These are phyloP conservation scores for Thermochaetoides dissita DNA, from an alignment of 2,329 filamentous ascomycete species.

Conservation along the genomic window DNA sequence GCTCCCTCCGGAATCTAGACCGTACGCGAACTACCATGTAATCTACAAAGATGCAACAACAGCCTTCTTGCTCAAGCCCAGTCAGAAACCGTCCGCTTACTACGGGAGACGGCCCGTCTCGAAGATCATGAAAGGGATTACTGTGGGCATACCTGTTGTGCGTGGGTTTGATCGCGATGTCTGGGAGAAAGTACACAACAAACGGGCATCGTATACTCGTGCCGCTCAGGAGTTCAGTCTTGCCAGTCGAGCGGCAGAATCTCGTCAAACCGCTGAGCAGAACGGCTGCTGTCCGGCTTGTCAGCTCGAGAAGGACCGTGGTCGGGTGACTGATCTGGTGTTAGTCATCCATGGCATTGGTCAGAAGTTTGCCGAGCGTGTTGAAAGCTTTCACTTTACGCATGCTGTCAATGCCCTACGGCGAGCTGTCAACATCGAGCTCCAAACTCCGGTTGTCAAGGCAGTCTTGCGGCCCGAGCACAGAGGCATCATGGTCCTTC, in stretches of 20 bases:
- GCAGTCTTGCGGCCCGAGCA: constrained; percentile 61
- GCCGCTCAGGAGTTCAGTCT: constrained; percentile 1
- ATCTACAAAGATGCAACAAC: constrained; percentile 67
- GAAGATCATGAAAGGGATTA: constrained; percentile 70
- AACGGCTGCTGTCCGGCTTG: constrained; percentile 40
- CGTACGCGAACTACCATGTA: constrained; percentile 64
- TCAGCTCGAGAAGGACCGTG: constrained; percentile 45
- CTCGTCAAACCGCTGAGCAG: constrained; percentile 6
- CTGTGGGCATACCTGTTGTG: constrained; percentile 75
- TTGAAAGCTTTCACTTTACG: constrained; percentile 95
- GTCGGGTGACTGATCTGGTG: constrained; percentile 71
- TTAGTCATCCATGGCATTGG: constrained; percentile 92
- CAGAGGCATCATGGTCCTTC: constrained; percentile 84
- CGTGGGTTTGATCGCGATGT: constrained; percentile 68
- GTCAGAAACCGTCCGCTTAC: constrained; percentile 69
- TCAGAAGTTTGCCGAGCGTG: constrained; percentile 85
- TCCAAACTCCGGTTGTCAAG: constrained; percentile 61
- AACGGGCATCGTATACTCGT: constrained; percentile 19
- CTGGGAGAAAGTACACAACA: constrained; percentile 61
- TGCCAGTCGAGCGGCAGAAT: constrained; percentile 5
- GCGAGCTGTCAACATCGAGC: constrained; percentile 71
- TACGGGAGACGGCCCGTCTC: constrained; percentile 68
- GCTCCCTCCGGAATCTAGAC: constrained; percentile 30
- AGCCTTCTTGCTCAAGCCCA: constrained; percentile 79
- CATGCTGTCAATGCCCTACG: constrained; percentile 88